phyloP scores from a whole-genome alignment of 441 rosid genomes.

The Biscutella auriculata region DNA sequence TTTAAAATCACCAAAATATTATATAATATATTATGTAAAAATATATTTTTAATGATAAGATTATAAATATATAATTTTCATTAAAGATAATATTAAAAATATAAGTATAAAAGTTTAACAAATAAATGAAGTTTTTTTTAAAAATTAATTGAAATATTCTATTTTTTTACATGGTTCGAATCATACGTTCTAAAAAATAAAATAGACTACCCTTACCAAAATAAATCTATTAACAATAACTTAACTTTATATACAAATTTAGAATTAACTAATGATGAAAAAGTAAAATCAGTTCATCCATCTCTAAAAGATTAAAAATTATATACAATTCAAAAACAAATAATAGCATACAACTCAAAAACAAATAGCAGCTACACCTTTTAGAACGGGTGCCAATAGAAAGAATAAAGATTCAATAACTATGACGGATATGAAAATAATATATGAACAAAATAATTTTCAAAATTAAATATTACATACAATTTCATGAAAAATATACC shows the following conservation, averaged over 20 bases:
- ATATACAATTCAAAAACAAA: neutral
- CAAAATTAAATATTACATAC: neutral
- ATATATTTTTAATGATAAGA: too few species aligned
- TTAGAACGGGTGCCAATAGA: neutral
- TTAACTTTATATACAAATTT: neutral
- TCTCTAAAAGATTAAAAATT: neutral
- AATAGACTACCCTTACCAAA: too few species aligned
- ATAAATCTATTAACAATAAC: neutral
- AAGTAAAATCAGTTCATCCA: neutral
- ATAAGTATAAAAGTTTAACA: too few species aligned
- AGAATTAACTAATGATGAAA: neutral
- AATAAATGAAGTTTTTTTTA: too few species aligned
- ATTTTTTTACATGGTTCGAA: too few species aligned
- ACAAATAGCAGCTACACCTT: neutral
- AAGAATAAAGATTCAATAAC: neutral
- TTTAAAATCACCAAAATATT: too few species aligned
- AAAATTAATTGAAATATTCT: too few species aligned
- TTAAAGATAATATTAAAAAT: too few species aligned
- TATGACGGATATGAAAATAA: neutral
- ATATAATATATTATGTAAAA: too few species aligned
- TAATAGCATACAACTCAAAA: neutral
- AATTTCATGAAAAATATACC: neutral
- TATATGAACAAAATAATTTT: neutral
- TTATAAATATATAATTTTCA: too few species aligned
- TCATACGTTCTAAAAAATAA: too few species aligned